Evolutionary conservation across 257 asterid genomes (phyloP).

Genomic region (Fraxinus pennsylvanica): DNA sequence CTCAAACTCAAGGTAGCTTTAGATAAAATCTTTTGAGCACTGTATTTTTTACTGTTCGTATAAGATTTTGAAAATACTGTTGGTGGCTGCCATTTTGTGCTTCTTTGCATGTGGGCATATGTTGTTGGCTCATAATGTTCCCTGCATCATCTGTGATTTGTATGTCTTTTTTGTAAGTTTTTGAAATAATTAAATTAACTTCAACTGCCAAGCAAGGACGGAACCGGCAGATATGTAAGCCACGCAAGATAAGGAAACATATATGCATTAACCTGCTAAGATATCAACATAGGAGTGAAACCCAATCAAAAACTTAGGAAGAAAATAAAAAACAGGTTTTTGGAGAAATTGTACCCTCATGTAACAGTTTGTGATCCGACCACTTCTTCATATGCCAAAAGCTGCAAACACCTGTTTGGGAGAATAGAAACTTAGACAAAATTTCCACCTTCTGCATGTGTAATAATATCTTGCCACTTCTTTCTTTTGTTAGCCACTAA

Average conservation of each 20-base stretch:
- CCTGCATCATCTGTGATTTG: background rate
- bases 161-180: background rate
- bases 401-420: background rate
- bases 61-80: background rate
- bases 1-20: conserved; percentile 84
- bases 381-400: background rate
- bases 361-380: background rate
- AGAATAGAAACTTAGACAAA: background rate
- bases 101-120: conserved; percentile 9
- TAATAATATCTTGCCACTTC: background rate
- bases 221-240: background rate
- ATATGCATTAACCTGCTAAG: background rate
- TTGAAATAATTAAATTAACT: background rate
- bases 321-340: too few species aligned
- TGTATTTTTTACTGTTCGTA: conserved; percentile 12
- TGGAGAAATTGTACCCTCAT: background rate
- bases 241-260: background rate
- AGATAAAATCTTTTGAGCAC: background rate
- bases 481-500: background rate
- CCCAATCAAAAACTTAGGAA: background rate
- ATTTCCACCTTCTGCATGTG: background rate
- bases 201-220: background rate
- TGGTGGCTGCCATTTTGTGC: conserved; percentile 6
- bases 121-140: conserved; percentile 1
- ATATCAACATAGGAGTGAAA: background rate